Evolutionary conservation across 1,284 basidiomycete genomes (phyloP).

Genomic region (Trametes sp.): DNA sequence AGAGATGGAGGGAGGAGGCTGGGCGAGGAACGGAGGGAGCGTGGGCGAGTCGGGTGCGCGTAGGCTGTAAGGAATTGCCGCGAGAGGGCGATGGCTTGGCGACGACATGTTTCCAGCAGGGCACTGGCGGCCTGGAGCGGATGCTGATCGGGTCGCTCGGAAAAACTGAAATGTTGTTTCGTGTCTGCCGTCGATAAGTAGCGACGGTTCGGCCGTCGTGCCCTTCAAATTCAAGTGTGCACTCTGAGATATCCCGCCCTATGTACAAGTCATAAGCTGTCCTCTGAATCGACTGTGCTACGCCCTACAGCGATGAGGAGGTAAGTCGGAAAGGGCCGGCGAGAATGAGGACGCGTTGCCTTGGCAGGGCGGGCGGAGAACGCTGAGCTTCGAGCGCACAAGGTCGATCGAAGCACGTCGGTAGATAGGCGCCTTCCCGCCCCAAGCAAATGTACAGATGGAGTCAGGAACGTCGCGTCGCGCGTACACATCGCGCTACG

Average conservation of each 20-base stretch:
- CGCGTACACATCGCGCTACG: no score
- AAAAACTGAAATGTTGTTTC: neutral
- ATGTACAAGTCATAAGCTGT: no score
- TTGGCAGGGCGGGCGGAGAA: slow-evolving; percentile 11
- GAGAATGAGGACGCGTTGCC: neutral
- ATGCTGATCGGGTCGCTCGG: slow-evolving; percentile 15
- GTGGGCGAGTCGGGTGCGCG: neutral
- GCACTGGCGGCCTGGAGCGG: neutral
- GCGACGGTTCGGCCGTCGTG: neutral
- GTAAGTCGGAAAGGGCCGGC: neutral
- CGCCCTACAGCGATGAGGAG: neutral
- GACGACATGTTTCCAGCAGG: slow-evolving; percentile 21
- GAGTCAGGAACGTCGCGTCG: neutral
- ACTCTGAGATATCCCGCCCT: neutral
- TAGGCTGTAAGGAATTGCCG: slow-evolving; percentile 12
- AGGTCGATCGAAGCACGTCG: slow-evolving; percentile 4
- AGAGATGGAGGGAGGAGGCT: neutral
- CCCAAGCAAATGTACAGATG: neutral
- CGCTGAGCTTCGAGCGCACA: neutral
- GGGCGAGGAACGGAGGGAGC: slow-evolving; percentile 1
- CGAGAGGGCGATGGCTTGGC: slow-evolving; percentile 12
- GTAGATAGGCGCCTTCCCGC: neutral
- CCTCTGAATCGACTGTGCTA: no score
- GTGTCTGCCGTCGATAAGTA: slow-evolving; percentile 10
- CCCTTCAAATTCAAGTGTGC: neutral